Evolutionary conservation across 176 grass and related monocot genomes (phyloP).

Genomic region (Luzula sylvatica): DNA sequence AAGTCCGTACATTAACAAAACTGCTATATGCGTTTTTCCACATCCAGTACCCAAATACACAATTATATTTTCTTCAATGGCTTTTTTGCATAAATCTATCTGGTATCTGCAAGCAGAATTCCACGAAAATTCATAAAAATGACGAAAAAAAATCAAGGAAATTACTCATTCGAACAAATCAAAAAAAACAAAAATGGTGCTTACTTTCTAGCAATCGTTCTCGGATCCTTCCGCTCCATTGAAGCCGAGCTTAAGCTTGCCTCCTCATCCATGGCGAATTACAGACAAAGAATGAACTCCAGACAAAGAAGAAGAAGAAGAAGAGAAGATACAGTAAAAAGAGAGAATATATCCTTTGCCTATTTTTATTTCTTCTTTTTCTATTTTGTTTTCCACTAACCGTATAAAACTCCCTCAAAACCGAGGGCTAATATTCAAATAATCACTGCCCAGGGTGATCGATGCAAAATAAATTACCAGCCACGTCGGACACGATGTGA

Average conservation of each 20-base stretch:
- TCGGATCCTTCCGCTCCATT: conserved; percentile 37
- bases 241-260: conserved; percentile 11
- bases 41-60: conserved; percentile 81
- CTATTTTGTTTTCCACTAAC: no score
- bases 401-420: no score
- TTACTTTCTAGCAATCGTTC: conserved; percentile 66
- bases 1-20: conserved; percentile 85
- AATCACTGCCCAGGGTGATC: no score
- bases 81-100: conserved; percentile 65
- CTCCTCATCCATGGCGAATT: conserved; percentile 38
- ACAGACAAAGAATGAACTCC: not conserved
- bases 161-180: not conserved
- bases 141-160: not conserved
- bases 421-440: no score
- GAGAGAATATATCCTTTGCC: no score
- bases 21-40: conserved; percentile 90
- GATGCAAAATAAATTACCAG: no score
- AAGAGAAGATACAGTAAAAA: no score
- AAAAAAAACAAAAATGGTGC: not conserved
- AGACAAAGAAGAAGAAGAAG: no score
- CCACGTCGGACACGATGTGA: no score
- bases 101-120: conserved; percentile 56
- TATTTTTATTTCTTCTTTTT: no score
- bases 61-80: conserved; percentile 63
- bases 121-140: not conserved